Base-by-base conservation (phyloP, 2,329 filamentous ascomycete genomes). In the Monilinia vaccinii-corymbosi region DNA sequence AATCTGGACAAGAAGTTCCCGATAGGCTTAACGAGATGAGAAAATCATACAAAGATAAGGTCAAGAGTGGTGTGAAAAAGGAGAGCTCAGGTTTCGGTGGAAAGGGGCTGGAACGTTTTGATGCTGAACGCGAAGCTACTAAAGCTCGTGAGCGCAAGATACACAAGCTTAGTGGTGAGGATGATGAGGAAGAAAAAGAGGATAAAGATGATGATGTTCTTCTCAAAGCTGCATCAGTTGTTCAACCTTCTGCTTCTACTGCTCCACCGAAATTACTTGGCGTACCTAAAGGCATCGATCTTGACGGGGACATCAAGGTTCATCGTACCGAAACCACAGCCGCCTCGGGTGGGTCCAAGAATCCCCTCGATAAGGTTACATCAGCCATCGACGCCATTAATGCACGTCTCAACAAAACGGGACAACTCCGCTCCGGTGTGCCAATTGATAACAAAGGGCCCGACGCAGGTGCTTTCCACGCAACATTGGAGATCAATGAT, bases 361-460 rank as follows among this genome's bases (percentile, higher is more conserved):
- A 89, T 68, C 82, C 89, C 21, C 79, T 96, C 63, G 91, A 95
- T 74, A 90, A 89, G 77, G 93, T 94, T 61, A 88, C 88, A 62
- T 89, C 89, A n/a, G 93, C 93, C 6, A 91, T 94, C 67, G 91
- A 87, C 67, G 88, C 87, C 73, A 96, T 99, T 76, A 92, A 96
- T 73, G 87, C 86, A 63, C 91, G 94, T 66, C 81, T 99, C 44
- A 93, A 90, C 70, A 90, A 91, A 68, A 90, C 91, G 38, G 92
- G 92, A 40, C 88, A 94, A 72, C 86, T 97, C 69, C 88, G 94
- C 62, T 88, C 90, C 4, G 94, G 94, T 16, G 92, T 96, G 63
- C 91, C 94, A 9, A 95, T 97, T 71, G 94, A 99, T 77, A 99
- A 99, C 77, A 97, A 97, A 75, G 94, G 94, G 1, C 94, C 94